These are phyloP conservation scores for Nitzschia sp. DNA, from an alignment of 108 stramenopile genomes.

Conservation along the genomic window DNA sequence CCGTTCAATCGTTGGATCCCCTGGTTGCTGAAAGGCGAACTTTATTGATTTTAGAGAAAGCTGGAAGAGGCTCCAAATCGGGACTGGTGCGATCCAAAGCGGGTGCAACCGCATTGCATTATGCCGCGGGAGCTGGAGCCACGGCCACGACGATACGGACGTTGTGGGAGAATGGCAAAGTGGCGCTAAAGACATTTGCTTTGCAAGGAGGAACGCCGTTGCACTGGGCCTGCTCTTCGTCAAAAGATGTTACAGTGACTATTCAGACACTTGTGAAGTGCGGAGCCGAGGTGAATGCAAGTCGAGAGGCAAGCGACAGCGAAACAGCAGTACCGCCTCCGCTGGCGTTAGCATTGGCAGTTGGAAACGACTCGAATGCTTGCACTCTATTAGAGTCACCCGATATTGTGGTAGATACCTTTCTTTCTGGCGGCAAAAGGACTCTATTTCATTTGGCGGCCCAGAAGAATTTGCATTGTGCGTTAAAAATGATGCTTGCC, in stretches of 20 bases:
- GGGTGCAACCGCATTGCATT: conserved; percentile 47
- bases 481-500: background rate
- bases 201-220: conserved; percentile 37
- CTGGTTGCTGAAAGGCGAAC: background rate
- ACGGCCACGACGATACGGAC: conserved; percentile 6
- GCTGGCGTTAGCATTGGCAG: conserved; percentile 28
- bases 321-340: conserved; percentile 11
- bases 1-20: conserved; percentile 13
- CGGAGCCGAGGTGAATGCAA: conserved; percentile 28
- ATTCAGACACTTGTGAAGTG: conserved; percentile 32
- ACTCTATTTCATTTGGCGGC: background rate
- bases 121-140: conserved; percentile 40
- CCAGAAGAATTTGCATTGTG: background rate
- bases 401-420: background rate
- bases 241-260: conserved; percentile 14
- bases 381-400: background rate
- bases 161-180: conserved; percentile 18
- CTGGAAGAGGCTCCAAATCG: conserved; percentile 15
- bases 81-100: conserved; percentile 35
- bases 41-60: background rate
- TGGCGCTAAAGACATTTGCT: conserved; percentile 19
- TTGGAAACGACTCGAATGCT: conserved; percentile 4
- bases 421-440: background rate
- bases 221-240: conserved; percentile 38
- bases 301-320: background rate